phyloP scores from a whole-genome alignment of 257 asterid species.

The Fraxinus excelsior region DNA sequence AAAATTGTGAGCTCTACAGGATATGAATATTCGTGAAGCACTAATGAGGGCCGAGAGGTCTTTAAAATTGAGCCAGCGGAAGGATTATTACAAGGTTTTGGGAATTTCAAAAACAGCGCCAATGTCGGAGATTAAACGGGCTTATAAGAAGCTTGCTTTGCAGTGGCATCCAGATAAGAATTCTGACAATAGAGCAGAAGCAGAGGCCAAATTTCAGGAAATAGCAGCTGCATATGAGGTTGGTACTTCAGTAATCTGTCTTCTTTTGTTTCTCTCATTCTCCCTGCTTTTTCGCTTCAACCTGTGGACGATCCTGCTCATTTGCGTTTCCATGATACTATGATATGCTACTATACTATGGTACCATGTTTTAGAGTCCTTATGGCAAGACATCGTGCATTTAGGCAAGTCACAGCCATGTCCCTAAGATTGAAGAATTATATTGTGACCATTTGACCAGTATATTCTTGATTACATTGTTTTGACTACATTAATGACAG shows the following conservation, averaged over 20 bases:
- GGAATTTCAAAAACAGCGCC: constrained; percentile 73
- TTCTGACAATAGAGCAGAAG: constrained; percentile 87
- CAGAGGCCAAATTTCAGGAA: constrained; percentile 85
- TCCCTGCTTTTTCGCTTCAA: background rate
- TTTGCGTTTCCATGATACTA: background rate
- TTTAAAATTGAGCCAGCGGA: constrained; percentile 82
- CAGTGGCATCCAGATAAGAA: constrained; percentile 99
- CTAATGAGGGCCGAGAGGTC: constrained; percentile 77
- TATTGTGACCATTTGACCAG: background rate
- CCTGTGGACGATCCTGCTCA: background rate
- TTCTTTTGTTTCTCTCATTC: background rate
- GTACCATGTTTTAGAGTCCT: background rate
- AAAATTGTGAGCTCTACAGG: constrained; percentile 37
- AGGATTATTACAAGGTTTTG: constrained; percentile 96
- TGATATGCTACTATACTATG: background rate
- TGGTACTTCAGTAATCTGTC: constrained; percentile 9
- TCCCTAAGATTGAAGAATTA: background rate
- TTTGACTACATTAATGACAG: constrained; percentile 1
- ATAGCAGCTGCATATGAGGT: constrained; percentile 99
- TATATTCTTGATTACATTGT: background rate
- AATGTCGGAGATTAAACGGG: constrained; percentile 82
- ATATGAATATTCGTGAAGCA: constrained; percentile 64
- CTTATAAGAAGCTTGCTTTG: constrained; percentile 92
- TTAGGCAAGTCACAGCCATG: background rate
- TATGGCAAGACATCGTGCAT: background rate